phyloP scores from a whole-genome alignment of 192 early-diverging fungal genomes.

The Coemansia sp. region DNA sequence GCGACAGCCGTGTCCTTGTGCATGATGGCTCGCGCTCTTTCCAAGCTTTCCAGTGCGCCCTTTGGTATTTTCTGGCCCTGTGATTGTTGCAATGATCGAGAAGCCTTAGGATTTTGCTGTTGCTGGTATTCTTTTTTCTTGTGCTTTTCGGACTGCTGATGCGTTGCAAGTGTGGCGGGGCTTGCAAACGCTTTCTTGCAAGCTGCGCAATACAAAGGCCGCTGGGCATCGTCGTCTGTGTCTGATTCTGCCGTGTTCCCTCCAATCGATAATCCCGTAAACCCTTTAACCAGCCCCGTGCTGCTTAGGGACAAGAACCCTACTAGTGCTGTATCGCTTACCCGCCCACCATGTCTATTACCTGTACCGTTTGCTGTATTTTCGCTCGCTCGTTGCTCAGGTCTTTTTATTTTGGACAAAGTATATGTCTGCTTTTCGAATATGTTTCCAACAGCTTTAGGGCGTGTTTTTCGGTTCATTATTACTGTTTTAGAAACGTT shows the following conservation, averaged over 20 bases:
- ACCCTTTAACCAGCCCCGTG: slow-evolving; percentile 20
- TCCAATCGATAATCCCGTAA: not conserved
- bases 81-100: not conserved
- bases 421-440: slow-evolving; percentile 5
- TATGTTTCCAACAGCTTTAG: not conserved
- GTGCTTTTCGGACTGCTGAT: slow-evolving; percentile 38
- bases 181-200: slow-evolving; percentile 37
- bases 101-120: slow-evolving; percentile 1
- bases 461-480: not conserved
- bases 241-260: not conserved
- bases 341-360: not conserved
- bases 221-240: not conserved
- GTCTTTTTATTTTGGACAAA: not conserved
- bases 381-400: not conserved
- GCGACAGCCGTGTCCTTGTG: slow-evolving; percentile 40
- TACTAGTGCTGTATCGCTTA: not conserved
- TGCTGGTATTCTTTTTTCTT: slow-evolving; percentile 10
- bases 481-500: not conserved
- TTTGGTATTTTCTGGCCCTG: not conserved
- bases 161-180: slow-evolving; percentile 18
- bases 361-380: not conserved
- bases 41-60: slow-evolving; percentile 14
- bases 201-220: slow-evolving; percentile 9
- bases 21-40: slow-evolving; percentile 27
- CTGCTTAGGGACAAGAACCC: slow-evolving; percentile 33